Evolutionary conservation across 768 basidiomycete genomes (phyloP), one percentile per base, ranked within the genome.

Genomic region (Russula brevipes): DNA sequence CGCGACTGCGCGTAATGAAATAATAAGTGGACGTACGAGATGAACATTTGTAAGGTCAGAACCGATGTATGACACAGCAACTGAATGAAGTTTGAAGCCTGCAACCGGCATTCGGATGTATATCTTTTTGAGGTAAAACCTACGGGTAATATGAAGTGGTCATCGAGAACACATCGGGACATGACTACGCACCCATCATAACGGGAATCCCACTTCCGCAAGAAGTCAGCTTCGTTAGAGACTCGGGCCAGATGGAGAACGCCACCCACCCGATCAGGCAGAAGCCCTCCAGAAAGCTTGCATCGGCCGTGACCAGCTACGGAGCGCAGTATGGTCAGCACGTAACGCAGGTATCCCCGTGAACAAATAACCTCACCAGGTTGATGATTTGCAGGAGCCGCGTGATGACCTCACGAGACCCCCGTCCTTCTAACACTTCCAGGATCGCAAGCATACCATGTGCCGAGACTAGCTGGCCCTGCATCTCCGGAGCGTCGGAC

Each of bases 31-130:
- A 84, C 92, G 62, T 72, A 94, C 93, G 94, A 91, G 65, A 98
- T 97, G 76, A 98, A 98, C 96, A 98, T 98, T 71, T 98, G 96
- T 44, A 98, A 76, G 2, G 96, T 99, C 66, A 97, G 75, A 11
- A 94, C 87, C 2, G 96, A 98, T 0, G 94, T 90, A 71, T 94
- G 86, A 72, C 96, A 97, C 31, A 98, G 82, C 14, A 95, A 76
- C 33, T 91, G 87, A 57, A 99, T 91, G 74, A 98, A 98, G 69
- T 91, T 87, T 2, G 97, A 98, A 0, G 95, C 96, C 71, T 98
- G 91, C n/a, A 91, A 75, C 41, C 97, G 86, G 69, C 94, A 97
- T 72, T 97, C 94, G 12, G 90, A 85, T 1, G 94, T 87, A 71
- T 91, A 93, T 69, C 89, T 92, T 78, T 96, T 98, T 11, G 92